Base-by-base conservation (phyloP, 306 rosid genomes). In the Canavalia gladiata region DNA sequence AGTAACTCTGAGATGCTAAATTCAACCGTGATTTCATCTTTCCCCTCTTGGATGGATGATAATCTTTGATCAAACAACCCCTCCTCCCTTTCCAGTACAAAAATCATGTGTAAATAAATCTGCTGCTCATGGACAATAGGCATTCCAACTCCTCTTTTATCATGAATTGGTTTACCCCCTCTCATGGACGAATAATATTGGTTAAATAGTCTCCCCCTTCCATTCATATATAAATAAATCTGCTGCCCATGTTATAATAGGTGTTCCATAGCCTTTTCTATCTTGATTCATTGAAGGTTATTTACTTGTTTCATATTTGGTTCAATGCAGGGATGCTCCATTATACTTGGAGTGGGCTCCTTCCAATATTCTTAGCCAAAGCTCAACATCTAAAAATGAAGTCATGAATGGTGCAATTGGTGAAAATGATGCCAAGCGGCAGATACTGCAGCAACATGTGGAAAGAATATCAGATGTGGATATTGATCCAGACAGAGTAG, bases 321-420 rank as follows among this genome's bases (percentile, higher is more conserved):
- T 50, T 84, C 73, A 78, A 76, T 59, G 72, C 68, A 95, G 99
- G 89, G 98, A 90, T 89, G 91, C 88, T 57, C 99, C 99, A 4
- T 82, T 93, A 65, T 95, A 93, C 86, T 85, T 95, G 91, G 98
- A 95, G 80, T 91, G 98, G 98, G 98, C 98, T 74, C 99, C 99
- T 68, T 87, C 83, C 52, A 77, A 89, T 87, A 50, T 95, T 85
- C 98, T 95, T 71, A 73, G 60, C 80, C 89, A 64, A 81, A 84
- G 80, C 85, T 65, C 89, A 78, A 84, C 70, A 58, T 63, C 89
- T 47, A 82, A 81, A 54, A 82, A 67, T 74, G 70, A 80, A 70
- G 95, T 86, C 73, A 81, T 78, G 82, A 78, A 64, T 46, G 65
- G 52, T 70, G 80, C 78, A 68, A 64, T 88, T 77, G 92, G 88